Conservation (phyloP, 1,139 yeast genomes). For the Lodderomyces margitis region DNA sequence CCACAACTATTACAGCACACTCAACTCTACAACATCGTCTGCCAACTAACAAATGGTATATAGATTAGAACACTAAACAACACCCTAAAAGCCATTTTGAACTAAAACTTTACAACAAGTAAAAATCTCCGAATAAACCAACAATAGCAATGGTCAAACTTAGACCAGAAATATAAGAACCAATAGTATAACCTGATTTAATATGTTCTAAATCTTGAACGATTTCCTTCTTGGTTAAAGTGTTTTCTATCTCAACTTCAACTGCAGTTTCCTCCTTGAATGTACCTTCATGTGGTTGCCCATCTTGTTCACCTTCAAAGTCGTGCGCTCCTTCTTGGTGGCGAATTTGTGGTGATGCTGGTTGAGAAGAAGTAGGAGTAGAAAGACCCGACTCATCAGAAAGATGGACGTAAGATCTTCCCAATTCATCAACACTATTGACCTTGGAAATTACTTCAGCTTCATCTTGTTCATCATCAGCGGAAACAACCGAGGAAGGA, state of each 20-base stretch:
- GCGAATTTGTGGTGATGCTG: constrained; percentile 13
- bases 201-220: constrained; percentile 31
- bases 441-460: constrained; percentile 10
- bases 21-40: background rate
- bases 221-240: constrained; percentile 41
- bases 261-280: constrained; percentile 22
- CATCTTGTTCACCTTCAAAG: constrained; percentile 16
- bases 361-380: constrained; percentile 19
- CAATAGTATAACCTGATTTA: constrained; percentile 29
- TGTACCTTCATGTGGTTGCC: constrained; percentile 18
- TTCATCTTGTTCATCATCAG: constrained; percentile 14
- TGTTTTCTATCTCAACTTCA: constrained; percentile 42
- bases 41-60: background rate
- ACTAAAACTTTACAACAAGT: constrained; percentile 7
- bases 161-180: constrained; percentile 40
- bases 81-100: background rate
- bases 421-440: constrained; percentile 31
- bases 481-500: constrained; percentile 4
- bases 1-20: too few relatives aligned
- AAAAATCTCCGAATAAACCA: constrained; percentile 52
- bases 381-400: constrained; percentile 39
- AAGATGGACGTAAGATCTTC: constrained; percentile 50
- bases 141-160: constrained; percentile 43
- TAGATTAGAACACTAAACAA: background rate
- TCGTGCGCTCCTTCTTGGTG: constrained; percentile 15